These are phyloP conservation scores for Monilinia polystroma DNA, from an alignment of 2,329 filamentous ascomycete genomes.

Conservation along the genomic window DNA sequence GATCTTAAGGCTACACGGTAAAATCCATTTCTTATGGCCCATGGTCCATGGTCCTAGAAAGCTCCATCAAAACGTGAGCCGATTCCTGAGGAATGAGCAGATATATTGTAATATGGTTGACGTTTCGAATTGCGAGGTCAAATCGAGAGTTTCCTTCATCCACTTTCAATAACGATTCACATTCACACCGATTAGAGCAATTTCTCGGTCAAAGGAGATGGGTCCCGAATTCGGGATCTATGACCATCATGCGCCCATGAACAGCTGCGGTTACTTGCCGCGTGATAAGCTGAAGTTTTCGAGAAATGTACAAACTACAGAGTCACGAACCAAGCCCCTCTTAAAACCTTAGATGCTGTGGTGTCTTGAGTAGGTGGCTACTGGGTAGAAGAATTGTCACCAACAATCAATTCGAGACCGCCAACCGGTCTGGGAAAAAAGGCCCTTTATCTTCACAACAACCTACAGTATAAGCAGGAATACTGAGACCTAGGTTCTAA, in stretches of 20 bases:
- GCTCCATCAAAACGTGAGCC: not conserved
- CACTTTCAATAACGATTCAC: constrained; percentile 9
- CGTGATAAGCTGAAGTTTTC: constrained; percentile 20
- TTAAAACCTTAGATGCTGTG: not conserved
- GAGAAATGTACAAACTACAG: not conserved
- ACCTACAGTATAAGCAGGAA: not conserved
- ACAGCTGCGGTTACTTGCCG: constrained; percentile 18
- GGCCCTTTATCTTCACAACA: constrained; percentile 13
- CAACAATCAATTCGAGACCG: not conserved
- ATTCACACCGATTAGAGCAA: constrained; percentile 4
- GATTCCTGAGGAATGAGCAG: constrained; percentile 9
- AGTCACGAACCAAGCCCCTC: not conserved
- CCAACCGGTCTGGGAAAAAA: not conserved
- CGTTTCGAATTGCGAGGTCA: constrained; percentile 13
- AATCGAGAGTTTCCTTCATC: not conserved
- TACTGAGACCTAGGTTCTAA: constrained; percentile 7
- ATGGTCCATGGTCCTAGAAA: constrained; percentile 1
- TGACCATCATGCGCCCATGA: constrained; percentile 21
- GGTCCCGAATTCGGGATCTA: constrained; percentile 11
- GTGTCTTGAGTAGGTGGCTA: not conserved
- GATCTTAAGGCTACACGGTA: not conserved
- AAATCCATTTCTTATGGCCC: constrained; percentile 5
- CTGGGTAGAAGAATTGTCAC: not conserved
- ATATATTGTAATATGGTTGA: not conserved
- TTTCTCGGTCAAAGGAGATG: constrained; percentile 7